Conservation (phyloP, 1,284 basidiomycete genomes). For the Puccinia hordei region DNA sequence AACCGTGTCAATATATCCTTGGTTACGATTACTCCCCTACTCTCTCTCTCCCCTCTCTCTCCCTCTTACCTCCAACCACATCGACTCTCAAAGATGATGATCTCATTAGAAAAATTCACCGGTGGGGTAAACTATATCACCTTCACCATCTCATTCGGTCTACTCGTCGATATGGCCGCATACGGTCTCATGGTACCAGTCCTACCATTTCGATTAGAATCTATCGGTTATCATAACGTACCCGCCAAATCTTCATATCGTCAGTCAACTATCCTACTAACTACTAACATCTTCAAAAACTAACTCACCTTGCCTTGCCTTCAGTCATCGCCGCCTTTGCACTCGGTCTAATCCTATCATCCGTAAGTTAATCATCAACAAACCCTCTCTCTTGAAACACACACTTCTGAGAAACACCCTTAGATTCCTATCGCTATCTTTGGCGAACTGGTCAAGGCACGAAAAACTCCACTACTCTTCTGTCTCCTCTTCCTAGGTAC, state of each 20-base stretch:
- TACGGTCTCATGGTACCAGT: slow-evolving; percentile 45
- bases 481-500: slow-evolving; percentile 28
- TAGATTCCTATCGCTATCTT: slow-evolving; percentile 34
- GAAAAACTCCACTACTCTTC: slow-evolving; percentile 17
- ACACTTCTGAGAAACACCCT: too few relatives aligned
- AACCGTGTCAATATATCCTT: too few relatives aligned
- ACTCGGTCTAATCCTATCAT: slow-evolving; percentile 41
- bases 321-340: slow-evolving; percentile 43
- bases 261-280: background rate
- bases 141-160: slow-evolving; percentile 41
- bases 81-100: background rate
- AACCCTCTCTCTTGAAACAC: too few relatives aligned
- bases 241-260: slow-evolving; percentile 28
- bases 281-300: background rate
- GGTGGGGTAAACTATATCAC: slow-evolving; percentile 27
- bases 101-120: background rate
- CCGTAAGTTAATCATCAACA: background rate
- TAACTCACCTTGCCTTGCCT: background rate
- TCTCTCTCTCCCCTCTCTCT: too few relatives aligned
- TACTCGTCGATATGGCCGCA: slow-evolving; percentile 43
- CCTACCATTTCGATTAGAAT: slow-evolving; percentile 29
- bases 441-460: slow-evolving; percentile 18
- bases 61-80: background rate
- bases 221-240: slow-evolving; percentile 24
- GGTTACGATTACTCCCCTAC: too few relatives aligned